Conservation (phyloP, 2,329 filamentous ascomycete genomes). For the Paraconiothyrium sp. region DNA sequence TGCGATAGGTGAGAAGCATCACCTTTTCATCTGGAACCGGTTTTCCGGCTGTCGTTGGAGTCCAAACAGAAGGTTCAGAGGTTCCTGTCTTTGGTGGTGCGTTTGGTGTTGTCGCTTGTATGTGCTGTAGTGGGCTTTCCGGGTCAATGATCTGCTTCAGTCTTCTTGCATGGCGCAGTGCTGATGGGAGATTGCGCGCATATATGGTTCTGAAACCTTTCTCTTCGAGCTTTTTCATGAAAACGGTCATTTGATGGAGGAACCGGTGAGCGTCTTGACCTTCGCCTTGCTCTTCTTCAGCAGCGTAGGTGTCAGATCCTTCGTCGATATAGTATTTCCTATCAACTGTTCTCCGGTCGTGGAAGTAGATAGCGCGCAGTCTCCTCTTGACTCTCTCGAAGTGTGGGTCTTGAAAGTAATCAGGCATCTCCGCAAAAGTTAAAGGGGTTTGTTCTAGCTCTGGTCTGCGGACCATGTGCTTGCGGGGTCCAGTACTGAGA, state of each 20-base stretch:
- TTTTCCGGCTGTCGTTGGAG: background rate
- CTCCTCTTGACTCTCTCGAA: background rate
- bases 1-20: background rate
- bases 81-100: background rate
- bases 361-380: background rate
- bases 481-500: background rate
- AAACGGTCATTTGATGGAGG: conserved; percentile 4
- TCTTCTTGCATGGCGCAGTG: background rate
- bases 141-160: background rate
- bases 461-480: background rate
- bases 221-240: background rate
- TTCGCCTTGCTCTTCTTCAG: background rate
- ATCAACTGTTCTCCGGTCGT: no score
- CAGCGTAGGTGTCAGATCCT: background rate
- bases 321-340: background rate
- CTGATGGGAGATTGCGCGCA: background rate
- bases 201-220: background rate
- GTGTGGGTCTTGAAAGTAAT: background rate
- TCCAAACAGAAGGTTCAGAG: background rate
- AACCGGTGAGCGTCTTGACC: background rate
- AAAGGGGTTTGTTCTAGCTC: background rate
- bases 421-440: background rate
- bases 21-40: background rate
- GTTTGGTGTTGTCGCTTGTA: background rate
- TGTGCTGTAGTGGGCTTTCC: background rate